Evolutionary conservation across 2,329 filamentous ascomycete species (phyloP).

Genomic region (Ophiostoma ulmi): DNA sequence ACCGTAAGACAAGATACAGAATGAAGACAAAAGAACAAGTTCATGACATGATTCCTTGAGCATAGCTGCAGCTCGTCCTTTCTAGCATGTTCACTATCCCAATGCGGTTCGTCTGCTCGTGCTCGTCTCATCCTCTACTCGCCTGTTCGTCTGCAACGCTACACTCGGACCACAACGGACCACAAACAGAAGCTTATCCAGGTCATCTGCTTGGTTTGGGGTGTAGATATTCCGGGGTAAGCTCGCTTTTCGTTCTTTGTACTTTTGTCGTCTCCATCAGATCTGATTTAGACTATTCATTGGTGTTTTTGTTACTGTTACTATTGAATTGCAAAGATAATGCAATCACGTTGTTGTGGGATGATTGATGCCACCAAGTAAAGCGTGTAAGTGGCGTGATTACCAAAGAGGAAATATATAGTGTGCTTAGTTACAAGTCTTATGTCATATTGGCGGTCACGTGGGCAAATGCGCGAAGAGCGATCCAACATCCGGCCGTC

Average conservation of each 20-base stretch:
- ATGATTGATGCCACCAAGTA: background rate
- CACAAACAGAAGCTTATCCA: background rate
- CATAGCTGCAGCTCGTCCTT: background rate
- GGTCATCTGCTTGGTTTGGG: background rate
- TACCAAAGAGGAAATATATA: background rate
- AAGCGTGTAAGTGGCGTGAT: slow-evolving; percentile 2
- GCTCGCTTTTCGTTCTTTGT: background rate
- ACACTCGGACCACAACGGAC: background rate
- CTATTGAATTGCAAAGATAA: background rate
- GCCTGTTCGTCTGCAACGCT: background rate
- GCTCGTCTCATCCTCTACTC: background rate
- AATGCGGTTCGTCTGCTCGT: background rate
- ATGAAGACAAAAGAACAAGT: background rate
- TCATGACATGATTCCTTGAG: background rate
- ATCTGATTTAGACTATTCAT: background rate
- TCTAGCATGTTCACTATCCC: background rate
- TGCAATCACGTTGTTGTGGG: slow-evolving; percentile 3
- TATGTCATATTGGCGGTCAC: background rate
- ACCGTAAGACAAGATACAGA: background rate
- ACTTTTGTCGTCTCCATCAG: background rate
- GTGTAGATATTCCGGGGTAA: background rate
- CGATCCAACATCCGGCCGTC: background rate
- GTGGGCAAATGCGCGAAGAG: background rate
- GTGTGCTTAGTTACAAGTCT: background rate
- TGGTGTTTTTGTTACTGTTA: background rate